Evolutionary conservation across 1,284 basidiomycete genomes (phyloP), one percentile per base, ranked within the genome.

Genomic region (Microstroma glucosiphilum): DNA sequence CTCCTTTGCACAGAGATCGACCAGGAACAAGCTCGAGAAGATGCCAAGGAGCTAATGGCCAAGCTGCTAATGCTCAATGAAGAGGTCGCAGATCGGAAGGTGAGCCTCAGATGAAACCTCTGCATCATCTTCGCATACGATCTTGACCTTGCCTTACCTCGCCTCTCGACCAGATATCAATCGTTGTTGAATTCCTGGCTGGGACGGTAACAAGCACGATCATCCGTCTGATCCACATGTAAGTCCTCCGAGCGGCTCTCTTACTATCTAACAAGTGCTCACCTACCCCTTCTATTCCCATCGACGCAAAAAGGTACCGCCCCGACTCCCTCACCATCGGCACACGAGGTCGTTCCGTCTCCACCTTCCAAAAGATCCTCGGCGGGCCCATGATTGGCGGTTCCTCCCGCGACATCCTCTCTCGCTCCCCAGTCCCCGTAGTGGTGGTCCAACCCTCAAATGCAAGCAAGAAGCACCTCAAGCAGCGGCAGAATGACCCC

Each of bases 291-390:
- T 9, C 9, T 9, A 9, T 37, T 37, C 30, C 30, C 30, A 3
- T 37, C 30, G 4, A 37, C 30, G 3, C 4, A 3, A 37, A 37
- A 37, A 37, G 30, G 30, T 97, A 98, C 77, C 87, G 92, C 53
- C 94, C 94, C 1, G 93, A 98, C 80, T 91, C 90, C 1, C 84
- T 97, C 60, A 88, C 96, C 17, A 92, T 97, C 25, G 94, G 94
- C 13, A 94, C 91, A 13, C 85, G 90, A 41, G 93, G 92, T 23
- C 77, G 73, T 58, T 71, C 71, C 30, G 69, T 70, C 19, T 74
- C 69, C 57, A 69, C 73, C 26, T 63, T 79, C 19, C 72, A 78
- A 43, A 79, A 78, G 61, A 73, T 79, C 69, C 66, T 79, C 6
- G 75, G 75, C 6, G 67, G 76, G 42, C 67, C 71, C 48, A 69